Evolutionary conservation across 768 basidiomycete species (phyloP).

Genomic region (Lactarius deliciosus): DNA sequence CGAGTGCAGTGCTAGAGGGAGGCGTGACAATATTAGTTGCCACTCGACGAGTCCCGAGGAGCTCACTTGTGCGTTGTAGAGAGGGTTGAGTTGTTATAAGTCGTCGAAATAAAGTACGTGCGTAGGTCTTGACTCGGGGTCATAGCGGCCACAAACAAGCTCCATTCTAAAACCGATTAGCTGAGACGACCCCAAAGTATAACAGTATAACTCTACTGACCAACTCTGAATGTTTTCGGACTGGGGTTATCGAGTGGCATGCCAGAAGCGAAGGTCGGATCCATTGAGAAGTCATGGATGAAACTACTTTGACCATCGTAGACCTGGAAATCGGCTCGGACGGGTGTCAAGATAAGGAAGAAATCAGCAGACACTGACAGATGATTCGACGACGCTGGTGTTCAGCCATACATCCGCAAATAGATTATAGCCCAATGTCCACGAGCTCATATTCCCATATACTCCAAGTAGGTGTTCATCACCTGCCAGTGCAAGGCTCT

Average conservation of each 20-base stretch:
- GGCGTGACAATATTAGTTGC: background rate
- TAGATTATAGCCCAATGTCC: slow-evolving; percentile 63
- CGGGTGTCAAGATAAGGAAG: background rate
- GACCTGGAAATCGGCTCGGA: slow-evolving; percentile 9
- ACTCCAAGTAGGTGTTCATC: slow-evolving; percentile 15
- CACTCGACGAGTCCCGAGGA: background rate
- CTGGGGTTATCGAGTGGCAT: slow-evolving; percentile 8
- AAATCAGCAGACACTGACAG: slow-evolving; percentile 13
- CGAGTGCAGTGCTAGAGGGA: slow-evolving; percentile 26
- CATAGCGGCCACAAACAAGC: slow-evolving; percentile 23
- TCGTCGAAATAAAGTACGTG: slow-evolving; percentile 9
- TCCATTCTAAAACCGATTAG: slow-evolving; percentile 15
- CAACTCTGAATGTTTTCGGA: background rate
- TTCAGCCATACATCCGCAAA: slow-evolving; percentile 58
- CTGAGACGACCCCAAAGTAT: background rate
- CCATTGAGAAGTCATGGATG: background rate
- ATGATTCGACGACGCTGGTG: slow-evolving; percentile 46
- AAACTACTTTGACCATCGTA: slow-evolving; percentile 12
- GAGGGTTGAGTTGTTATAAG: background rate
- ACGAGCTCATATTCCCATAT: slow-evolving; percentile 37
- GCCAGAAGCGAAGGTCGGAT: slow-evolving; percentile 5
- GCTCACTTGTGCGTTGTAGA: slow-evolving; percentile 10
- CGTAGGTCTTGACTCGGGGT: background rate
- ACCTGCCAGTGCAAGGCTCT: slow-evolving; percentile 12
- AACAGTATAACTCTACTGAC: background rate